These are phyloP conservation scores for Lachancea nothofagi DNA, from an alignment of 805 yeast species.

Conservation along the genomic window DNA sequence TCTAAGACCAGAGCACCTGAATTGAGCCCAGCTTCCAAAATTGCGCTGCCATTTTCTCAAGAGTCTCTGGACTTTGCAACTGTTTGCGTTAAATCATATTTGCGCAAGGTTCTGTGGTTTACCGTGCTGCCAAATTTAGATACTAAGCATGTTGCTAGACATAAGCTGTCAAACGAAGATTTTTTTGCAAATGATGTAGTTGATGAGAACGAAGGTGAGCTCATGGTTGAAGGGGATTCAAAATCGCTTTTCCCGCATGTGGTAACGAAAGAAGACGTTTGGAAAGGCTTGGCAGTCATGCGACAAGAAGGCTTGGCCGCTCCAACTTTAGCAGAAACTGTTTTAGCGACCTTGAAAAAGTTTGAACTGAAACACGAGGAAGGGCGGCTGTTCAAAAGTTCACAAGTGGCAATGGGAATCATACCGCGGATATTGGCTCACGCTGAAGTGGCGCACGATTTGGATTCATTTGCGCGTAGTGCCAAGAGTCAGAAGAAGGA, in stretches of 20 bases:
- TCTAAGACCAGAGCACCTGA: constrained; percentile 20
- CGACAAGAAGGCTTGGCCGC: constrained; percentile 15
- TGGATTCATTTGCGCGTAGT: neutral
- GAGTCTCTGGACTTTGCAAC: constrained; percentile 16
- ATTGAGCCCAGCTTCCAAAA: constrained; percentile 11
- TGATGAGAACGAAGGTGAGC: neutral
- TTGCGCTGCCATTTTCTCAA: constrained; percentile 14
- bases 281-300: constrained; percentile 5
- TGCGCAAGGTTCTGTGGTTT: constrained; percentile 17
- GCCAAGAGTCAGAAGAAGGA: neutral
- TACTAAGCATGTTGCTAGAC: constrained; percentile 10
- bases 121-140: constrained; percentile 20
- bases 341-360: constrained; percentile 19
- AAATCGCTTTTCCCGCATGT: constrained; percentile 18
- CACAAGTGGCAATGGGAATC: constrained; percentile 11
- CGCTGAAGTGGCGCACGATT: constrained; percentile 2
- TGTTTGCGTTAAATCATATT: constrained; percentile 14
- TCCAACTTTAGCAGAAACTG: constrained; percentile 19
- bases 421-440: constrained; percentile 6
- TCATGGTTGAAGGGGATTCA: constrained; percentile 1
- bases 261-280: constrained; percentile 17
- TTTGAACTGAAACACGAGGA: constrained; percentile 19
- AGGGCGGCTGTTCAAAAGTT: constrained; percentile 25
- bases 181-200: neutral
- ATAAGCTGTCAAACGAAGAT: neutral